Evolutionary conservation across 139 green algal species (phyloP).

Genomic region (Zygnema circumcarinatum): DNA sequence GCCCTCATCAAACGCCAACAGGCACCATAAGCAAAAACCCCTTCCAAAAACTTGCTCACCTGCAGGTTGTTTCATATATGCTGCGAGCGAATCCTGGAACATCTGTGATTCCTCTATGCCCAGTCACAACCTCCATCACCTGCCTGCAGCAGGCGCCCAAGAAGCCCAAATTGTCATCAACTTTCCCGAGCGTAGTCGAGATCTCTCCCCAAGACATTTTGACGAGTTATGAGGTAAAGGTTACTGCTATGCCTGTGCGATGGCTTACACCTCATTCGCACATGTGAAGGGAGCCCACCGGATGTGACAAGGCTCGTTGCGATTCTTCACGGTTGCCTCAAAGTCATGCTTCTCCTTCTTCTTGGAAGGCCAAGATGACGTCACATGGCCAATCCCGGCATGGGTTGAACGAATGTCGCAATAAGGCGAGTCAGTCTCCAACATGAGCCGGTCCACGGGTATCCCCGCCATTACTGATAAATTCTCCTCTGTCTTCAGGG

Average conservation of each 20-base stretch:
- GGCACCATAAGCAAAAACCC: too few species aligned
- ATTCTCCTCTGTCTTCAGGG: slow-evolving; percentile 85
- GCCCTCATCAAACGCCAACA: too few species aligned
- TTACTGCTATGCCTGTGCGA: neutral
- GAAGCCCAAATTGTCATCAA: neutral
- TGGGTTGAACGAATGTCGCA: slow-evolving; percentile 71
- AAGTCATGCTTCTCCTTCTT: slow-evolving; percentile 75
- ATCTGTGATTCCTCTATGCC: neutral
- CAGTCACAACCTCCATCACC: slow-evolving; percentile 52
- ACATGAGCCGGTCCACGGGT: slow-evolving; percentile 77
- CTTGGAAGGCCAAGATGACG: slow-evolving; percentile 35
- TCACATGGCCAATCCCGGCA: slow-evolving; percentile 59
- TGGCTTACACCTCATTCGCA: too few species aligned
- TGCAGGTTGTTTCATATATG: slow-evolving; percentile 51
- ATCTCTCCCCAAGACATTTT: neutral
- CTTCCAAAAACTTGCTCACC: slow-evolving; percentile 34
- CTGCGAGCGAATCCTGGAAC: neutral
- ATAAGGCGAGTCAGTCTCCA: slow-evolving; percentile 90
- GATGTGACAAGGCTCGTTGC: slow-evolving; percentile 86
- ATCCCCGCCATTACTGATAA: slow-evolving; percentile 72
- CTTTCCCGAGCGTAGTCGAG: neutral
- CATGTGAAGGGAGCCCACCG: too few species aligned
- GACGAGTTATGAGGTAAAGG: neutral
- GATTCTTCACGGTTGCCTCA: slow-evolving; percentile 76
- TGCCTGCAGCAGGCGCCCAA: slow-evolving; percentile 24